These are phyloP conservation scores for Saururus chinensis DNA, from an alignment of 164 flowering plant genomes.

Conservation along the genomic window DNA sequence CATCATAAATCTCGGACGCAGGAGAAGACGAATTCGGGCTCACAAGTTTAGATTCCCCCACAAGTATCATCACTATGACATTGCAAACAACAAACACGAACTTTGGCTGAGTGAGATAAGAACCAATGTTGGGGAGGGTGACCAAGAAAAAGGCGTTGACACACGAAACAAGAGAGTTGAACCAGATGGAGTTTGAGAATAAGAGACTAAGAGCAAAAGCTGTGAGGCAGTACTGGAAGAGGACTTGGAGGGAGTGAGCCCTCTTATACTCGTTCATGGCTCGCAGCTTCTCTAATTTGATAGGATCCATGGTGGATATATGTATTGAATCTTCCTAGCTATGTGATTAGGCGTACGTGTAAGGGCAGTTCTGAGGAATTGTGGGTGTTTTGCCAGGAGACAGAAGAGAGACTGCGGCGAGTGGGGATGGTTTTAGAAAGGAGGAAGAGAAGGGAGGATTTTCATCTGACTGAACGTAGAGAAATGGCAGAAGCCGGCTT, in stretches of 20 bases:
- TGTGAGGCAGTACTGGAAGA: slow-evolving; percentile 26
- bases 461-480: slow-evolving; percentile 30
- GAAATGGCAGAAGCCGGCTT: slow-evolving; percentile 17
- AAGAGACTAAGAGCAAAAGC: slow-evolving; percentile 23
- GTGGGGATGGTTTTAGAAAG: slow-evolving; percentile 1
- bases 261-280: slow-evolving; percentile 45
- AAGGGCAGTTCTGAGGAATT: slow-evolving; percentile 4
- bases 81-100: slow-evolving; percentile 47
- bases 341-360: neutral
- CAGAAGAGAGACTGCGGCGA: neutral
- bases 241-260: slow-evolving; percentile 22
- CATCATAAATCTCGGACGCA: slow-evolving; percentile 23
- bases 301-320: slow-evolving; percentile 26
- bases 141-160: slow-evolving; percentile 20
- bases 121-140: slow-evolving; percentile 24
- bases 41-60: slow-evolving; percentile 42
- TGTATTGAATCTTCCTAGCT: too few relatives aligned
- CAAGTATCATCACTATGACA: slow-evolving; percentile 39
- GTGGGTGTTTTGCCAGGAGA: neutral
- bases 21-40: slow-evolving; percentile 19
- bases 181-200: slow-evolving; percentile 34
- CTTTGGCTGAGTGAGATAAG: slow-evolving; percentile 28
- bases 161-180: slow-evolving; percentile 22
- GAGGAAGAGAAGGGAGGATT: slow-evolving; percentile 6
- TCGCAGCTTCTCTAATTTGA: slow-evolving; percentile 21